Percentiles rank a stretch among this genome's conserved stretches.
phyloP scores from a whole-genome alignment of 192 early-diverging fungal genomes.

The Backusella macrospora region DNA sequence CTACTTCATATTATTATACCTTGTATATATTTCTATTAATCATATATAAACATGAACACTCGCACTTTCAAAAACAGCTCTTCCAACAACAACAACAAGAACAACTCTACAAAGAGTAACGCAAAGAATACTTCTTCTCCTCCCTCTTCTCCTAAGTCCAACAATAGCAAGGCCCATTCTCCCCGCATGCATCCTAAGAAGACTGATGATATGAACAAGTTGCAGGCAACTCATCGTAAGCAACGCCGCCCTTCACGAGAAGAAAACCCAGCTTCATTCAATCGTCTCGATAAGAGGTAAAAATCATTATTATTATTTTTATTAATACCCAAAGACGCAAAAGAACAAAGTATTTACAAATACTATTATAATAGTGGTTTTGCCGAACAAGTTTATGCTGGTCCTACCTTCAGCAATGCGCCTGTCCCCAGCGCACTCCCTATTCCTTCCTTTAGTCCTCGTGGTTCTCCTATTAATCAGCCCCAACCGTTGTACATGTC shows the following conservation, averaged over 20 bases:
- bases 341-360: background rate
- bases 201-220: conserved; percentile 8
- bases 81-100: background rate
- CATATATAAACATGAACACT: conserved; percentile 9
- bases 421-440: conserved; percentile 56
- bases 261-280: background rate
- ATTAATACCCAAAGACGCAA: background rate
- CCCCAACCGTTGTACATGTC: conserved; percentile 28
- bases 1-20: background rate
- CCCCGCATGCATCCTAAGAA: conserved; percentile 16
- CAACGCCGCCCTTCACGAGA: background rate
- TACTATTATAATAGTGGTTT: background rate
- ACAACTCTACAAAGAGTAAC: conserved; percentile 9
- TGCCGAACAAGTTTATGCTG: conserved; percentile 46
- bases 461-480: conserved; percentile 26
- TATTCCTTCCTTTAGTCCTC: conserved; percentile 48
- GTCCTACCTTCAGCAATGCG: conserved; percentile 59
- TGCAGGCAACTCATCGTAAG: conserved; percentile 7
- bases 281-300: conserved; percentile 15
- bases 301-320: background rate
- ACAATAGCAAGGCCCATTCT: background rate
- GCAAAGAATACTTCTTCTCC: background rate
- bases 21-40: conserved; percentile 3
- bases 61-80: conserved; percentile 9
- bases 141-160: background rate